Evolutionary conservation across 2,329 filamentous ascomycete species (phyloP).

Genomic region (Dothideomycetes sp.): DNA sequence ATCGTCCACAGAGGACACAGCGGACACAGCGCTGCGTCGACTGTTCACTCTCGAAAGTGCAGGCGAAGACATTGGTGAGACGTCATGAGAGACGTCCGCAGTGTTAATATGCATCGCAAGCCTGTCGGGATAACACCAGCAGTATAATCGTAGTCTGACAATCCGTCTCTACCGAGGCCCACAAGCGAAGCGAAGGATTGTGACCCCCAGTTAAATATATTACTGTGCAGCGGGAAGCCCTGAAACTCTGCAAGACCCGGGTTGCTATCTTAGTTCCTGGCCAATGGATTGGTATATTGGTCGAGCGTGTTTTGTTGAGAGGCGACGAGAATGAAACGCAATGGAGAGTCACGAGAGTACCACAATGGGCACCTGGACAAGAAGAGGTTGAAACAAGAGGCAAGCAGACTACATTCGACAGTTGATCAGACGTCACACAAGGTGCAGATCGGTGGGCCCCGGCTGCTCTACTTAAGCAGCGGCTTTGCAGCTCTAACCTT

Average conservation of each 20-base stretch:
- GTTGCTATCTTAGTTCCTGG: too few species aligned
- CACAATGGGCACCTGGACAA: not conserved
- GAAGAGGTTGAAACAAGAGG: not conserved
- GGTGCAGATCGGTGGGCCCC: not conserved
- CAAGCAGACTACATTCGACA: not conserved
- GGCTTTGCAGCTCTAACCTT: not conserved
- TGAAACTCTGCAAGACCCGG: too few species aligned
- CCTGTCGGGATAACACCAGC: too few species aligned
- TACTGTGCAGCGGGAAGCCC: too few species aligned
- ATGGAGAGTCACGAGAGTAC: too few species aligned
- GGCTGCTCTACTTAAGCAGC: not conserved
- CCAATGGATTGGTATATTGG: too few species aligned
- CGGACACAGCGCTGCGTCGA: slow-evolving; percentile 5
- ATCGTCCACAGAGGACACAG: slow-evolving; percentile 4
- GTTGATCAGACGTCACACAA: not conserved
- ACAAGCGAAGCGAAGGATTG: not conserved
- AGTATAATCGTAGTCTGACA: too few species aligned
- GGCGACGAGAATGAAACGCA: too few species aligned
- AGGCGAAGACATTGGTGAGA: slow-evolving; percentile 8
- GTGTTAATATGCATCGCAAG: too few species aligned
- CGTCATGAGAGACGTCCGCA: slow-evolving; percentile 1
- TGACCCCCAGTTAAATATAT: too few species aligned
- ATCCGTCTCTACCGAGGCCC: too few species aligned
- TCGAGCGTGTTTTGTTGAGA: not conserved
- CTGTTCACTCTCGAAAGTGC: slow-evolving; percentile 5